Evolutionary conservation across 805 yeast genomes (phyloP).

Genomic region (Babjeviella inositovora): DNA sequence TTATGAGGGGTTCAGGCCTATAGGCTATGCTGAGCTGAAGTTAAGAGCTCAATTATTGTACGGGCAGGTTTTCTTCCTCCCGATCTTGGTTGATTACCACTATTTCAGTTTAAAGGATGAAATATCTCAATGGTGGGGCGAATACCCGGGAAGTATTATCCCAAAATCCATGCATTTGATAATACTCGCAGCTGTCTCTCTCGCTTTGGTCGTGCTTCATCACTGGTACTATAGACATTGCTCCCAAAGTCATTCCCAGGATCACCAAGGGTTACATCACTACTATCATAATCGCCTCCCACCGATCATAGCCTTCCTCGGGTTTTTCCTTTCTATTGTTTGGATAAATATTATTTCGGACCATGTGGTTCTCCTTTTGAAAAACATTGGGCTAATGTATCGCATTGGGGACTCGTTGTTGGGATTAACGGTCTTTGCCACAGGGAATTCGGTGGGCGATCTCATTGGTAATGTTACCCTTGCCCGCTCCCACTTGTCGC

Average conservation of each 20-base stretch:
- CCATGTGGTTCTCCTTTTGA: slow-evolving; percentile 12
- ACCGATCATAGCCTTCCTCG: slow-evolving; percentile 5
- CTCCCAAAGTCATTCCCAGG: not conserved
- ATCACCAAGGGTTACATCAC: slow-evolving; percentile 6
- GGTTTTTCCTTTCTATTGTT: slow-evolving; percentile 10
- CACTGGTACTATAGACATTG: not conserved
- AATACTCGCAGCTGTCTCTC: too few species aligned
- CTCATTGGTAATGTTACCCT: slow-evolving; percentile 31
- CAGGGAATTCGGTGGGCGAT: slow-evolving; percentile 36
- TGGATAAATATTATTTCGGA: slow-evolving; percentile 12
- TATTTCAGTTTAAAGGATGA: too few species aligned
- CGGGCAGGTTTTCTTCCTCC: slow-evolving; percentile 10
- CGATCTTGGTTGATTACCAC: slow-evolving; percentile 3
- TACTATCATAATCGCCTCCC: slow-evolving; percentile 5
- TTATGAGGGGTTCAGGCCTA: too few species aligned
- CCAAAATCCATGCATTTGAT: too few species aligned
- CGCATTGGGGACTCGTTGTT: slow-evolving; percentile 25
- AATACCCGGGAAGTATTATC: too few species aligned
- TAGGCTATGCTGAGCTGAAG: slow-evolving; percentile 4
- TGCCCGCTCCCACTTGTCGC: slow-evolving; percentile 14
- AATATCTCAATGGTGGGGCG: too few species aligned
- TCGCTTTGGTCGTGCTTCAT: too few species aligned
- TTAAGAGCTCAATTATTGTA: slow-evolving; percentile 8
- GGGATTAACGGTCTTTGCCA: slow-evolving; percentile 29
- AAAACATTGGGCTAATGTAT: slow-evolving; percentile 26